phyloP scores from a whole-genome alignment of 805 yeast genomes.

The Wickerhamomyces rabaulensis region DNA sequence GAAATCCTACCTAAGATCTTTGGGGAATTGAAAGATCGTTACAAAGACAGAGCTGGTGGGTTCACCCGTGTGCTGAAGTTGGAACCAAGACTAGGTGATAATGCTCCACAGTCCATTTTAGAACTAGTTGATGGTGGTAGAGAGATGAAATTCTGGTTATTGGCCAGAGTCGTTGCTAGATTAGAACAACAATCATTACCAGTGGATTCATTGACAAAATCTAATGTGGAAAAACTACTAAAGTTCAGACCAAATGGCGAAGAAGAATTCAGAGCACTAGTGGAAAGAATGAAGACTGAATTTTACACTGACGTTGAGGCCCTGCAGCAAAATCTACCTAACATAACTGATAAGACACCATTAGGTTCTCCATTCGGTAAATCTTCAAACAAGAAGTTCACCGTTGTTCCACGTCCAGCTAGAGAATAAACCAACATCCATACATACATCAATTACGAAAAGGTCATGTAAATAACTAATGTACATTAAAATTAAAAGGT shows the following conservation, averaged over 20 bases:
- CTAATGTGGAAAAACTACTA: conserved; percentile 50
- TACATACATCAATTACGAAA: not conserved
- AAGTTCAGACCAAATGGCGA: conserved; percentile 45
- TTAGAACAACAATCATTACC: conserved; percentile 57
- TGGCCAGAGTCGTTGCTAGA: conserved; percentile 84
- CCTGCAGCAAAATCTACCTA: conserved; percentile 16
- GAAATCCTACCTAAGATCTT: conserved; percentile 59
- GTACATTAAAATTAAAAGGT: not conserved
- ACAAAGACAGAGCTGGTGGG: conserved; percentile 63
- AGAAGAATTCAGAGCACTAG: conserved; percentile 51
- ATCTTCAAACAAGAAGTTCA: conserved; percentile 12
- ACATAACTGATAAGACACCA: conserved; percentile 6
- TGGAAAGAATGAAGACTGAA: conserved; percentile 46
- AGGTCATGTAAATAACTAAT: not conserved
- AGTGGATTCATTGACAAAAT: conserved; percentile 46
- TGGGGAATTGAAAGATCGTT: conserved; percentile 60
- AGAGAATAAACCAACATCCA: not conserved
- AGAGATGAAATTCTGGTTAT: conserved; percentile 70
- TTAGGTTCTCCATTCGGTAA: conserved; percentile 19
- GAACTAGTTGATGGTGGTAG: conserved; percentile 76
- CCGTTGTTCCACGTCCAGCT: conserved; percentile 18
- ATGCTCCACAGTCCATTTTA: conserved; percentile 81
- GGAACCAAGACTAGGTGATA: conserved; percentile 85
- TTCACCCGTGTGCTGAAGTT: conserved; percentile 79
- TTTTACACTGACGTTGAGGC: conserved; percentile 30